phyloP scores from a whole-genome alignment of 140 eudicot genomes.

The Ambrosia hybrid region DNA sequence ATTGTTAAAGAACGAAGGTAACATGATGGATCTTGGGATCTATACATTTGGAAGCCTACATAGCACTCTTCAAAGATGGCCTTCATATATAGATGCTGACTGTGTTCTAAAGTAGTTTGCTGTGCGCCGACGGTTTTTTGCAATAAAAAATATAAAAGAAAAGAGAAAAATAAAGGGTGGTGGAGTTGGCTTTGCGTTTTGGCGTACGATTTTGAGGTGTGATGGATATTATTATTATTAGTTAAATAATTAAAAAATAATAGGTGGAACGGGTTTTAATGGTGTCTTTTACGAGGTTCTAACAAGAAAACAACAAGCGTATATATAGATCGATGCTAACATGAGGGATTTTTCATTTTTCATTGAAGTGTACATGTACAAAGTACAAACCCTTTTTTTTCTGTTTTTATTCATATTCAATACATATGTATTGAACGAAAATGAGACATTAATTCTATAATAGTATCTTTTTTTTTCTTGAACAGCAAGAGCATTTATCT shows the following conservation, averaged over 20 bases:
- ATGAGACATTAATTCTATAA: neutral
- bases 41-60: slow-evolving; percentile 11
- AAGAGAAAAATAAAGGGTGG: slow-evolving; percentile 27
- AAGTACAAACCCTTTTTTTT: neutral
- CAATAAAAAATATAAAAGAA: neutral
- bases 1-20: no score
- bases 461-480: no score
- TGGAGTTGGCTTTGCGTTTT: slow-evolving; percentile 46
- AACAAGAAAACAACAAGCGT: slow-evolving; percentile 13
- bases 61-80: slow-evolving; percentile 28
- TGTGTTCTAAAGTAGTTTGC: slow-evolving; percentile 15
- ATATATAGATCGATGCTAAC: slow-evolving; percentile 2
- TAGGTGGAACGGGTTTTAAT: slow-evolving; percentile 31
- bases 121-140: slow-evolving; percentile 34
- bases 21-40: slow-evolving; percentile 21
- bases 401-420: neutral
- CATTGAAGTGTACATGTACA: no score
- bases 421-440: neutral
- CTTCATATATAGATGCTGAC: slow-evolving; percentile 21
- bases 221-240: slow-evolving; percentile 15
- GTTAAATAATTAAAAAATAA: no score
- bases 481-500: no score
- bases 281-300: slow-evolving; percentile 31
- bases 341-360: neutral
- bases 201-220: slow-evolving; percentile 41